Base-by-base conservation (phyloP, 257 asterid species). In the Scutellaria minor region DNA sequence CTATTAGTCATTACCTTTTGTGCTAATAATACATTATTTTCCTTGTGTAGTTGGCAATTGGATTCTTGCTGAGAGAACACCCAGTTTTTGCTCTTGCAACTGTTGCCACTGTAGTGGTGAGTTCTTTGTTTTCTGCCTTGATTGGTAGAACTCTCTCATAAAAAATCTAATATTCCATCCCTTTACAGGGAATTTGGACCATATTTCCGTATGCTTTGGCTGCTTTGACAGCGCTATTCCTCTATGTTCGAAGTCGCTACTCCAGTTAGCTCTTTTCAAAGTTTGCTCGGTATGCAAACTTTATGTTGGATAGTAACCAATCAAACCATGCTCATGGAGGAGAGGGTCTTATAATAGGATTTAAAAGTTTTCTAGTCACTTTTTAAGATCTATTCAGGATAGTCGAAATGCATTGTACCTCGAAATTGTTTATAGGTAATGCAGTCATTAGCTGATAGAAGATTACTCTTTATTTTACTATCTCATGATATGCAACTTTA, bases 11-110 rank as follows among this genome's bases (percentile, higher is more conserved):
- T 31, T 59, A 8, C 75, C 75, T 56, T 45, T 53, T 57, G 42
- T 51, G n/a, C 62, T 73, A 6, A 35, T 24, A 45, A 41, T 46
- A 52, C 20, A 13, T 31, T 31, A 12, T 45, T 62, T 44, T 37
- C 66, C 24, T 42, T 47, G 18, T 79, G 79, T 82, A 90, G 98
- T 83, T 92, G 85, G 95, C 83, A 20, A 80, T 88, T 9, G 96
- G 96, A 56, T 90, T 92, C 85, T 66, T 86, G 73, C 77, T 90
- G 72, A 85, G 96, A 85, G 98, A 90, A 70, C 86, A 87, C 8
- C 96, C 94, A 42, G 87, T 90, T 5, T 83, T 88, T 68, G 94
- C 96, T 39, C 89, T 92, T 39, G 96, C 98, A 76, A 86, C 96
- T 24, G 94, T 88, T 61, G 96, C 96, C 55, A 84, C 92, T 46